Conservation (phyloP, 768 basidiomycete genomes). For the Coprinopsis strossmayeri region DNA sequence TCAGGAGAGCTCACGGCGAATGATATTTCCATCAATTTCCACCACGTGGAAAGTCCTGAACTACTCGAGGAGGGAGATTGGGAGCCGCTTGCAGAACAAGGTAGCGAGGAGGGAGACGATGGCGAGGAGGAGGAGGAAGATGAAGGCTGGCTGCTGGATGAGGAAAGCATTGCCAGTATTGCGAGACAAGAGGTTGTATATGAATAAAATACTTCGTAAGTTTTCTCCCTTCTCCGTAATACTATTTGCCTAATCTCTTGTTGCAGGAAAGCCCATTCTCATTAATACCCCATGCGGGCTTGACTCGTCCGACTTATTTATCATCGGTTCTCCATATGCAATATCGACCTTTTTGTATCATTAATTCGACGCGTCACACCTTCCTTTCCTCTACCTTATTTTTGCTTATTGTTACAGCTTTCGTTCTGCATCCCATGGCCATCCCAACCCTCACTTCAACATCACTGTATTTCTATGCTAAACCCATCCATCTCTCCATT, state of each 20-base stretch:
- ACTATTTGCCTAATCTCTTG: neutral
- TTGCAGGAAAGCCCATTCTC: neutral
- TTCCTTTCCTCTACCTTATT: neutral
- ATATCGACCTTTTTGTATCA: neutral
- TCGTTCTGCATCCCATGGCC: no score
- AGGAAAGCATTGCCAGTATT: conserved; percentile 20
- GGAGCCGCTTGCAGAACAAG: conserved; percentile 9
- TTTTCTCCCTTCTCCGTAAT: neutral
- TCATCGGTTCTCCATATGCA: neutral
- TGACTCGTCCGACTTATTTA: neutral
- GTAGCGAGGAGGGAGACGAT: conserved; percentile 18
- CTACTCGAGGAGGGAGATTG: conserved; percentile 10
- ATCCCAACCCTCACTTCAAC: no score
- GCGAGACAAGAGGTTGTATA: conserved; percentile 21
- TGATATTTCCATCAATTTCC: neutral
- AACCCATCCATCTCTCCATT: no score
- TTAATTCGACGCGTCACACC: neutral
- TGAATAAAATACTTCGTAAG: neutral
- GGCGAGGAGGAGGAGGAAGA: conserved; percentile 24
- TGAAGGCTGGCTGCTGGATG: conserved; percentile 24
- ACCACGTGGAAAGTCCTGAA: conserved; percentile 8
- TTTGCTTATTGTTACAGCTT: no score
- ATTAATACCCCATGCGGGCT: neutral
- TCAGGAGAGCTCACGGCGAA: neutral
- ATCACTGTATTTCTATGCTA: no score